phyloP scores from a whole-genome alignment of 164 flowering plant genomes.

The Piper longum region DNA sequence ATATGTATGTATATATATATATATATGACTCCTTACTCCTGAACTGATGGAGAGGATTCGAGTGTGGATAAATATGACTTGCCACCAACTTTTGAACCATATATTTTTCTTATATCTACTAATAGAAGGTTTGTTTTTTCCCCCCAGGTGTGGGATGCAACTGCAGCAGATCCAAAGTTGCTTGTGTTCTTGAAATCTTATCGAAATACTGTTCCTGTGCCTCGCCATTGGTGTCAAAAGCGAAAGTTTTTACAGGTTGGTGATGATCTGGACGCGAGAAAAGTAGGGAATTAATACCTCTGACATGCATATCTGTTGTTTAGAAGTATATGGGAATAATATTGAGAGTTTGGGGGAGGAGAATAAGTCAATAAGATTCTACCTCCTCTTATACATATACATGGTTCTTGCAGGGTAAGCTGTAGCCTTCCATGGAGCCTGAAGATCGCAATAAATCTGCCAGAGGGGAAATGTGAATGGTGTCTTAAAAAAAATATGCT shows the following conservation, averaged over 20 bases:
- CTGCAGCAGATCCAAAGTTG: constrained; percentile 92
- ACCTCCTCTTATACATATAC: constrained; percentile 75
- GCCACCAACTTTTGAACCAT: too few relatives aligned
- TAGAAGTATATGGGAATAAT: not conserved
- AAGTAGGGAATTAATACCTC: not conserved
- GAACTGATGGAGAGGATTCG: too few relatives aligned
- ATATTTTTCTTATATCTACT: not conserved
- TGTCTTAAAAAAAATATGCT: constrained; percentile 24
- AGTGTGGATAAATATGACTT: too few relatives aligned
- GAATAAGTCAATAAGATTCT: constrained; percentile 37
- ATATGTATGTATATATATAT: too few relatives aligned
- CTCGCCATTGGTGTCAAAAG: constrained; percentile 98
- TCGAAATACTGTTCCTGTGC: constrained; percentile 94
- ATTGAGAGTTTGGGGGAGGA: constrained; percentile 24
- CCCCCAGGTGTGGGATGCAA: constrained; percentile 97
- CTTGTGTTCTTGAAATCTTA: constrained; percentile 86
- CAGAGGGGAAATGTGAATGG: constrained; percentile 40
- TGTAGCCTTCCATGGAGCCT: constrained; percentile 72
- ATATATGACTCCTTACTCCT: too few relatives aligned
- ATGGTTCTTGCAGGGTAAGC: constrained; percentile 99
- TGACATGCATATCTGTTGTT: constrained; percentile 21
- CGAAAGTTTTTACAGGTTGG: constrained; percentile 93
- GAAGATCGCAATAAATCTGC: constrained; percentile 55
- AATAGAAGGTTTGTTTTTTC: not conserved
- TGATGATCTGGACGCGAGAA: constrained; percentile 4